Percentiles rank a stretch among this genome's conserved stretches.
phyloP scores from a whole-genome alignment of 106 monocot genomes.

The Dendrobium huoshanense region DNA sequence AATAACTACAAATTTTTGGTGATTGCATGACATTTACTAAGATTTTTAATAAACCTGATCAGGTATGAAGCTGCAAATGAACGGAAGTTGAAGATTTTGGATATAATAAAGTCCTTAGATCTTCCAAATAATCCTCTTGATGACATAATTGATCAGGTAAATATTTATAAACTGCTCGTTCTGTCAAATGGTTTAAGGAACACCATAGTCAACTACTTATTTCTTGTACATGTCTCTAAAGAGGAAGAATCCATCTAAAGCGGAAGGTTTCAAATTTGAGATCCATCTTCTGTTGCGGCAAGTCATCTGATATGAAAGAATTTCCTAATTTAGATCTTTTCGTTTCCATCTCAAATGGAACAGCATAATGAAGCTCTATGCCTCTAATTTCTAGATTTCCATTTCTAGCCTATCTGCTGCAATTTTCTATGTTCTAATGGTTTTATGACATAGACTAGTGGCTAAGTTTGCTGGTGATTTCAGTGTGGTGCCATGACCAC shows the following conservation, averaged over 20 bases:
- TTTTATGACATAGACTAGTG: too few relatives aligned
- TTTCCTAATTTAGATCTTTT: too few relatives aligned
- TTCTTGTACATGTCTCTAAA: background rate
- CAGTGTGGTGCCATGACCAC: too few relatives aligned
- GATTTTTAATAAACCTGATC: conserved; percentile 10
- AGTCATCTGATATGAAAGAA: too few relatives aligned
- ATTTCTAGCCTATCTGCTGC: too few relatives aligned
- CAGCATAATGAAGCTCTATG: too few relatives aligned
- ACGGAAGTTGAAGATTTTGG: conserved; percentile 72
- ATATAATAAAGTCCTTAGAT: conserved; percentile 75
- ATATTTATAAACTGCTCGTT: background rate
- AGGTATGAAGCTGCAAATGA: conserved; percentile 85
- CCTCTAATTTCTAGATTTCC: too few relatives aligned
- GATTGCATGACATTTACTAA: background rate
- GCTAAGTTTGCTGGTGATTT: too few relatives aligned
- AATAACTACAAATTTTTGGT: background rate
- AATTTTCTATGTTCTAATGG: too few relatives aligned
- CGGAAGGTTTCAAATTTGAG: background rate
- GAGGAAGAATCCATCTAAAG: background rate
- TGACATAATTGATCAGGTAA: conserved; percentile 98
- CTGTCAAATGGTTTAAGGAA: background rate
- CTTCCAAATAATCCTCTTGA: conserved; percentile 97
- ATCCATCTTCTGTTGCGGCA: too few relatives aligned
- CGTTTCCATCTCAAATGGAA: too few relatives aligned
- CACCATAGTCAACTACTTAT: background rate